A percentile compares a stretch with the other conserved stretches of the same genome.
Conservation (phyloP, 441 rosid genomes). For the Croton laevigatus region DNA sequence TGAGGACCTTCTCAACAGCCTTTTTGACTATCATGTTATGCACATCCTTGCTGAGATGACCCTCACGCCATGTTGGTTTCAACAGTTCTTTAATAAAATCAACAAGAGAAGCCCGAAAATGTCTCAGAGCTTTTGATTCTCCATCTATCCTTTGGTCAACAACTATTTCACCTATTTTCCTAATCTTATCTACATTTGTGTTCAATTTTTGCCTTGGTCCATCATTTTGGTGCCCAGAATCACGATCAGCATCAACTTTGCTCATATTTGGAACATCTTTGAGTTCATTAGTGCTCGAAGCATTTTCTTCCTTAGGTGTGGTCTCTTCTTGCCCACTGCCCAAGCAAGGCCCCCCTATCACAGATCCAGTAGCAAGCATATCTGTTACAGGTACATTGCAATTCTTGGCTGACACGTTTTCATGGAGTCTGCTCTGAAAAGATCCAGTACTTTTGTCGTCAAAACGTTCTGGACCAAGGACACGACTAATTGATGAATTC, state of each 20-base stretch:
- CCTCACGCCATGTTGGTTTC: slow-evolving; percentile 84
- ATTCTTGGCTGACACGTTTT: slow-evolving; percentile 34
- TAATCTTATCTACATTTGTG: slow-evolving; percentile 32
- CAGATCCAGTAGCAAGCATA: slow-evolving; percentile 33
- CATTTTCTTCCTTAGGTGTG: slow-evolving; percentile 47
- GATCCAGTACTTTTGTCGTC: slow-evolving; percentile 46
- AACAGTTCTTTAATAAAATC: slow-evolving; percentile 65
- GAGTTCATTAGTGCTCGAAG: slow-evolving; percentile 38
- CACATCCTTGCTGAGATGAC: slow-evolving; percentile 73
- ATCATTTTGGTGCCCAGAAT: slow-evolving; percentile 15
- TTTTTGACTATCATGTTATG: slow-evolving; percentile 77
- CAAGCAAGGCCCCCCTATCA: slow-evolving; percentile 39
- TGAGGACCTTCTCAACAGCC: slow-evolving; percentile 71
- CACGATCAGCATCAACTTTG: slow-evolving; percentile 33
- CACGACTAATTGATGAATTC: slow-evolving; percentile 33
- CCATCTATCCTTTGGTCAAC: slow-evolving; percentile 45
- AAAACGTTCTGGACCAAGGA: slow-evolving; percentile 31
- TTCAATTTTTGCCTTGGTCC: slow-evolving; percentile 26
- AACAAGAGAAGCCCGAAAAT: slow-evolving; percentile 59
- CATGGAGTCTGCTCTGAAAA: slow-evolving; percentile 37
- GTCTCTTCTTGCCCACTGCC: slow-evolving; percentile 42
- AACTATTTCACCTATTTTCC: slow-evolving; percentile 34
- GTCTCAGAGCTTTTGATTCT: slow-evolving; percentile 53
- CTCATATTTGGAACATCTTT: slow-evolving; percentile 36
- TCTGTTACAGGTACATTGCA: slow-evolving; percentile 33